Evolutionary conservation across 2,329 filamentous ascomycete species (phyloP).

Genomic region (Beauveria australis): DNA sequence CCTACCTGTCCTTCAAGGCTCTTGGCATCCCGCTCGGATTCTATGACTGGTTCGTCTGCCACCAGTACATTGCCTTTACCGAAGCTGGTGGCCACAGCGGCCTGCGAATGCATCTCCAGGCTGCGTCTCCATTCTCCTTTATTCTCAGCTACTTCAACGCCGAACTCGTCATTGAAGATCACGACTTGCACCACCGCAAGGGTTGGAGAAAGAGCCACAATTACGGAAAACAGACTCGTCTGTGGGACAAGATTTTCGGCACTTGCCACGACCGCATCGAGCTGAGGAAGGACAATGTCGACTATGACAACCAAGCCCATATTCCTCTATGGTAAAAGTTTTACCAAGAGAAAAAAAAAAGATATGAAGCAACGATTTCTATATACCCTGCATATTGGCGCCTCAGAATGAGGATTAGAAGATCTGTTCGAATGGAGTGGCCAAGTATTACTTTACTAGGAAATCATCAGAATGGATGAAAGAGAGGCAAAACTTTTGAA

Average conservation of each 20-base stretch:
- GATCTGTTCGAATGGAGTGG: too few relatives aligned
- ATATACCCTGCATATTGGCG: too few relatives aligned
- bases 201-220: conserved; percentile 28
- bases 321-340: not conserved
- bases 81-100: conserved; percentile 30
- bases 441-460: too few relatives aligned
- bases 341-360: too few relatives aligned
- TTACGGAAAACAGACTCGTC: conserved; percentile 28
- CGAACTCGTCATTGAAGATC: conserved; percentile 32
- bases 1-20: conserved; percentile 24
- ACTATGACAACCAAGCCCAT: conserved; percentile 19
- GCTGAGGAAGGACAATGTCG: conserved; percentile 20
- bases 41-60: conserved; percentile 38
- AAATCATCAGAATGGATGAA: too few relatives aligned
- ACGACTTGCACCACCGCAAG: conserved; percentile 16
- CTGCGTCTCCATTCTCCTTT: conserved; percentile 24
- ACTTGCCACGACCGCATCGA: conserved; percentile 28
- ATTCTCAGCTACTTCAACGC: conserved; percentile 23
- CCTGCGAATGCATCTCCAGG: conserved; percentile 25
- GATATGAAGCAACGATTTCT: too few relatives aligned
- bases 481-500: too few relatives aligned
- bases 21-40: conserved; percentile 32
- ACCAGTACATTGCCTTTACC: conserved; percentile 31
- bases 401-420: too few relatives aligned
- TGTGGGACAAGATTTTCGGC: conserved; percentile 28